Evolutionary conservation across 306 rosid genomes (phyloP).

Genomic region (Canavalia gladiata): DNA sequence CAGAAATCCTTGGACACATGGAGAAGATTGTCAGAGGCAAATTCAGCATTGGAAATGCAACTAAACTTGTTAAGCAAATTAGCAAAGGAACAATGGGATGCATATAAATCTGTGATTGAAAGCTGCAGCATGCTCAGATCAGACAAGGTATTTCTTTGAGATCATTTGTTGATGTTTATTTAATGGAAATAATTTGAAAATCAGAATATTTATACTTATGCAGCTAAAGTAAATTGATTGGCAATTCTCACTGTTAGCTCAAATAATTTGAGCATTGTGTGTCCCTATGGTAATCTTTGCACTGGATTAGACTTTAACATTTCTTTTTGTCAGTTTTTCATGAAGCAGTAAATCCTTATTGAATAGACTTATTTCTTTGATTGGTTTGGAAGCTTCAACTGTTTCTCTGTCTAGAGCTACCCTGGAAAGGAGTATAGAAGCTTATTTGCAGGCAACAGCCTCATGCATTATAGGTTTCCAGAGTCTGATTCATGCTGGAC

Average conservation of each 20-base stretch:
- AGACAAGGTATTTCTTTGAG: constrained; percentile 67
- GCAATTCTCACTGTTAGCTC: constrained; percentile 35
- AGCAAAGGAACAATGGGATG: constrained; percentile 89
- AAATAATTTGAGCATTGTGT: constrained; percentile 13
- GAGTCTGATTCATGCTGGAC: constrained; percentile 2
- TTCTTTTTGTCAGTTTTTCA: constrained; percentile 17
- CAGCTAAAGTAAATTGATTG: constrained; percentile 27
- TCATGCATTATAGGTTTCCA: constrained; percentile 21
- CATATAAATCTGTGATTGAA: constrained; percentile 67
- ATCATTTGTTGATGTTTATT: constrained; percentile 37
- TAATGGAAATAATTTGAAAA: constrained; percentile 33
- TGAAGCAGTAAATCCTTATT: constrained; percentile 29
- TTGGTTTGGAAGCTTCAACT: constrained; percentile 20
- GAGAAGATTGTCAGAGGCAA: constrained; percentile 86
- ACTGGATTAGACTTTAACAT: constrained; percentile 21
- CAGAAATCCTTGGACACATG: constrained; percentile 76
- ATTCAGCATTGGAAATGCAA: constrained; percentile 78
- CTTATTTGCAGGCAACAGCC: constrained; percentile 32
- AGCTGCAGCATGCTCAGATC: constrained; percentile 76
- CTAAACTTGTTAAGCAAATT: constrained; percentile 67
- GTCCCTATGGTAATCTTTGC: constrained; percentile 4
- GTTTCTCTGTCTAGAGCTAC: constrained; percentile 19
- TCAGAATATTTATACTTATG: constrained; percentile 28
- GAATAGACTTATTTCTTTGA: constrained; percentile 25
- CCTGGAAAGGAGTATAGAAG: constrained; percentile 23